Evolutionary conservation across 2,329 filamentous ascomycete species (phyloP).

Genomic region (Aspergillus vadensis): DNA sequence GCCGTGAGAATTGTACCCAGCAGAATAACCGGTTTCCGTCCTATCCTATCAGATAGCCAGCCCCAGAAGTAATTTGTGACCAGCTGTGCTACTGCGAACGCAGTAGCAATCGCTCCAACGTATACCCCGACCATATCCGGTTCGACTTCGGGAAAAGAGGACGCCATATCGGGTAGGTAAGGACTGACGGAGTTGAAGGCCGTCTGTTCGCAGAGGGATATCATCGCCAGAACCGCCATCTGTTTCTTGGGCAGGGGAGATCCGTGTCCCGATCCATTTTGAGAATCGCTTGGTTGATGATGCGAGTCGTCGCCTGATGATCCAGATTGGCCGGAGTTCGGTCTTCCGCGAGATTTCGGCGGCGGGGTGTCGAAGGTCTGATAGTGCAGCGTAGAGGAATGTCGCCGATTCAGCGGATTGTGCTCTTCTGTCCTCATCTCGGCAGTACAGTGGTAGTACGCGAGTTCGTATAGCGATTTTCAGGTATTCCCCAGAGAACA

Average conservation of each 20-base stretch:
- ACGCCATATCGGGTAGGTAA: constrained; percentile 91
- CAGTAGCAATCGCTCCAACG: constrained; percentile 84
- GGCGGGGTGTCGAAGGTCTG: constrained; percentile 52
- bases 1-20: constrained; percentile 81
- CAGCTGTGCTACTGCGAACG: constrained; percentile 90
- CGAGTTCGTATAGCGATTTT: not conserved
- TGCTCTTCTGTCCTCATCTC: constrained; percentile 35
- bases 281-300: constrained; percentile 29
- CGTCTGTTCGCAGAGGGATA: constrained; percentile 91
- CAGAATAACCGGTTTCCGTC: constrained; percentile 79
- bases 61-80: constrained; percentile 92
- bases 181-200: constrained; percentile 95
- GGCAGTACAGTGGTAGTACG: not conserved
- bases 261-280: constrained; percentile 31
- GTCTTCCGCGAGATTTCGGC: constrained; percentile 49
- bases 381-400: constrained; percentile 49
- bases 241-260: constrained; percentile 82
- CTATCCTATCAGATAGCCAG: constrained; percentile 75
- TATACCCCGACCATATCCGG: constrained; percentile 75
- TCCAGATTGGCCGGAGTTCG: constrained; percentile 45
- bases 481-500: not conserved
- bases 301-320: constrained; percentile 39
- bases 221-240: constrained; percentile 79
- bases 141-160: constrained; percentile 78
- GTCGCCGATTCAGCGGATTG: constrained; percentile 39